Base-by-base conservation (phyloP, 176 grass and related monocot species). In the Avena sativa region DNA sequence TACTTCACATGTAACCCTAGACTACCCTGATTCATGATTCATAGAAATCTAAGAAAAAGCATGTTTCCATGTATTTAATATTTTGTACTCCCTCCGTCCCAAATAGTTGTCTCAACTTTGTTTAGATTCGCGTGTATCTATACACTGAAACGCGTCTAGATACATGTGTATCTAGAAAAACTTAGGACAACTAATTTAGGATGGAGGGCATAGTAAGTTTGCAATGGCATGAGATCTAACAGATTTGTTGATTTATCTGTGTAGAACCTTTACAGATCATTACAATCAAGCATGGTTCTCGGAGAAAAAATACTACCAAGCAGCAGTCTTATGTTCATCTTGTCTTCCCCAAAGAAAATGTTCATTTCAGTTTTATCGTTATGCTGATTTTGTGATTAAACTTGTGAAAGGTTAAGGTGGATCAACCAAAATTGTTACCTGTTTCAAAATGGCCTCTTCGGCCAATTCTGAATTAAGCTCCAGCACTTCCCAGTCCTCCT, bases 381-480 rank as follows among this genome's bases (percentile, higher is more conserved):
- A 13, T 73, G 70, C 20, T 48, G 20, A 71, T 72, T 72, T 72
- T 40, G 70, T 72, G 70, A 72, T 64, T 28, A 64, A 28, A 28
- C 60, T 26, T 63, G 20, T 64, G 23, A 64, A 65, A 13, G 25
- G 62, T 73, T 47, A 72, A 72, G 70, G 20, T 72, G 70, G 40
- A 44, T 6, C 71, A 7, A 48, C 71, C 20, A 73, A 48, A 2
- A 73, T 6, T 73, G 43, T 73, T 73, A 73, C 71, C 71, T 73
- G 43, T 73, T 73, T 73, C 43, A 73, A 44, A 73, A 73, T 73
- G 71, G 71, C 20, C 71, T 48, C 71, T 49, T 73, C 71, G 13
- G 71, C 71, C 71, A 74, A 50, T 5, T 74, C 71, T 74, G 71
- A 74, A 21, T 74, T 74, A 74, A 74, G 71, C 71, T 74, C 71